Conservation (phyloP, 441 rosid genomes). For the Gossypium schwendimanii region DNA sequence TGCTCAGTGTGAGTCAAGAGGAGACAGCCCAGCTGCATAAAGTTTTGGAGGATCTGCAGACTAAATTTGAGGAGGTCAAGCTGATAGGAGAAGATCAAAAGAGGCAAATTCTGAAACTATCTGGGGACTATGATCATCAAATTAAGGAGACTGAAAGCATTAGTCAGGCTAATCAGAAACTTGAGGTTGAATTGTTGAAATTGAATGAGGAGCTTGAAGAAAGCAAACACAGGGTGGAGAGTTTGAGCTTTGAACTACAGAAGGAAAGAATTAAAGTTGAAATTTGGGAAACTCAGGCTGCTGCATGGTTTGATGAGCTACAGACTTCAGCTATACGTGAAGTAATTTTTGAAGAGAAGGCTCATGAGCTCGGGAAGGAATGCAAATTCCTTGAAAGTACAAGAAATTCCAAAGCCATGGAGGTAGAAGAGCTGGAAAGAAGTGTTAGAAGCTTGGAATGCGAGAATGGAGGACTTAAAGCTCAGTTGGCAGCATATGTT, state of each 20-base stretch:
- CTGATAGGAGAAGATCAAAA: conserved; percentile 38
- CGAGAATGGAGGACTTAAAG: conserved; percentile 48
- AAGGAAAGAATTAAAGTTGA: conserved; percentile 38
- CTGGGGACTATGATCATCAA: conserved; percentile 42
- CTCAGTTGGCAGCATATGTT: conserved; percentile 41
- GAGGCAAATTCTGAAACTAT: conserved; percentile 46
- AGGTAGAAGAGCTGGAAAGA: conserved; percentile 56
- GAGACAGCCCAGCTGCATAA: conserved; percentile 43
- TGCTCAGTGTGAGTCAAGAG: conserved; percentile 29
- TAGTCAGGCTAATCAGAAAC: conserved; percentile 34
- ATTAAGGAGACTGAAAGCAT: conserved; percentile 33
- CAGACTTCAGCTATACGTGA: conserved; percentile 49
- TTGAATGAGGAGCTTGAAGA: conserved; percentile 35
- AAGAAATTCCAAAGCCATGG: conserved; percentile 31
- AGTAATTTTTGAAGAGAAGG: conserved; percentile 51
- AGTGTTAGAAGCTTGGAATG: conserved; percentile 46
- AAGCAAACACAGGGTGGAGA: conserved; percentile 47
- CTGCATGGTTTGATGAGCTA: conserved; percentile 41
- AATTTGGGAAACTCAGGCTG: conserved; percentile 54
- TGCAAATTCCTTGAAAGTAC: conserved; percentile 34
- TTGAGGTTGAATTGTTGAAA: conserved; percentile 39
- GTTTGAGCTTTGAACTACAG: conserved; percentile 41
- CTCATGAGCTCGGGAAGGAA: conserved; percentile 44
- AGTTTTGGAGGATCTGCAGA: conserved; percentile 44
- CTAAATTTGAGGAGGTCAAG: conserved; percentile 49